Evolutionary conservation across 2,329 filamentous ascomycete genomes (phyloP), one percentile per base, ranked within the genome.

Genomic region (Pseudogymnoascus sp.): DNA sequence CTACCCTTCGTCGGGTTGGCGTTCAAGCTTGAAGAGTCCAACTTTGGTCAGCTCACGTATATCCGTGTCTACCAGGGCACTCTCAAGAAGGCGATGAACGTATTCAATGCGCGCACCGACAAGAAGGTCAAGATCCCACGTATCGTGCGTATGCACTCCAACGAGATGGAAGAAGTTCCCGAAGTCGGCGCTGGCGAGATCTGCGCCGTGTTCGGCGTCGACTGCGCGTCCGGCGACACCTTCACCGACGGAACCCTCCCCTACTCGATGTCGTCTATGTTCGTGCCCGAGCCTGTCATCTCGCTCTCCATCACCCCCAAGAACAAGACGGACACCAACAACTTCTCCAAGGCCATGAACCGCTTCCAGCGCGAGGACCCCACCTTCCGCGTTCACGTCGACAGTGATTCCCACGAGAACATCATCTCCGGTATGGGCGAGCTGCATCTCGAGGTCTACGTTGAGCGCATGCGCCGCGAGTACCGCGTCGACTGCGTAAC

Each of bases 371-470:
- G 95, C 67, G 95, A 99, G 78, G 95, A 99, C 72, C 95, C 95
- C 3, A 99, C 95, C 11, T 99, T 99, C 85, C 87, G 95, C 62
- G 90, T 99, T 38, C 89, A 91, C 71, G 92, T 96, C 71, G 95
- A 99, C 73, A 78, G 85, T 14, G 95, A 99, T 79, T 93, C 89
- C 67, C 89, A 96, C 73, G 91, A 99, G 80, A 97, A 93, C 59
- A 96, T 99, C 73, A 97, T 99, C 73, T 96, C 90, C 43, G 95
- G 95, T 65, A 99, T 99, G 95, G 95, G 95, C 69, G 95, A 99
- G 77, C 78, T 99, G 69, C 95, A 99, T 77, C 82, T 99, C 28
- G 93, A 96, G 72, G 96, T 99, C 72, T 99, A 99, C 76, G 87
- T 99, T 60, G 95, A 99, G 80, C 92, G 95, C 69, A 93, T 99